Base-by-base conservation (phyloP, 2,329 filamentous ascomycete genomes). In the Arthrocladium fulminans region DNA sequence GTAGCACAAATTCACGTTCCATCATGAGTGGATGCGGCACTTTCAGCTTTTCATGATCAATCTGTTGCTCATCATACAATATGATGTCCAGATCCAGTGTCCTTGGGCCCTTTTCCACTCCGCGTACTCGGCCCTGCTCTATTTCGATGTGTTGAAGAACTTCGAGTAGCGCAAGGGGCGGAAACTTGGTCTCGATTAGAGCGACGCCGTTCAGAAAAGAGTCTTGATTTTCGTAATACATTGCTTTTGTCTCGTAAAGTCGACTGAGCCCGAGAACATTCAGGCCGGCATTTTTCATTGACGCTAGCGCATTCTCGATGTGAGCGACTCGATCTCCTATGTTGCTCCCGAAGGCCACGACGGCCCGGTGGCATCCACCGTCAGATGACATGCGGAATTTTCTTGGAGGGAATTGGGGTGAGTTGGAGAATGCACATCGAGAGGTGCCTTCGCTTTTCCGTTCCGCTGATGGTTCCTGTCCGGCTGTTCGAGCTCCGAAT, bases 51-150 rank as follows among this genome's bases (percentile, higher is more conserved):
- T 84, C 77, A 54, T 86, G 75, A 34, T 79, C 67, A 45, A 94
- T 68, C 2, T 67, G 70, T 51, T 83, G 68, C 48, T 85, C 69
- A 44, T 81, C 83, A 61, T 94, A 96, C 1, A 96, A 73, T 15
- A 97, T 70, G 40, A 98, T 88, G 61, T 98, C 92, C 12, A 98
- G 73, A 61, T 98, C 92, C 53, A 98, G 95, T 61, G 88, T 94
- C 23, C 92, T 79, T 1, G 92, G 92, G 0, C 92, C 92, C 63
- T 98, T 98, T 60, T 96, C 88, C 35, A 97, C 79, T 37, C 87
- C 59, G 65, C 96, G 96, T 53, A 80, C 77, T 48, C 92, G 78
- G 0, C 89, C 89, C 61, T 96, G 77, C 0, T 72, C 71, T 41
- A 77, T 80, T 63, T 98, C 92, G 57, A 98, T 90, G 25, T 76